Conservation (phyloP, 306 rosid species). For the Lagenaria siceraria region DNA sequence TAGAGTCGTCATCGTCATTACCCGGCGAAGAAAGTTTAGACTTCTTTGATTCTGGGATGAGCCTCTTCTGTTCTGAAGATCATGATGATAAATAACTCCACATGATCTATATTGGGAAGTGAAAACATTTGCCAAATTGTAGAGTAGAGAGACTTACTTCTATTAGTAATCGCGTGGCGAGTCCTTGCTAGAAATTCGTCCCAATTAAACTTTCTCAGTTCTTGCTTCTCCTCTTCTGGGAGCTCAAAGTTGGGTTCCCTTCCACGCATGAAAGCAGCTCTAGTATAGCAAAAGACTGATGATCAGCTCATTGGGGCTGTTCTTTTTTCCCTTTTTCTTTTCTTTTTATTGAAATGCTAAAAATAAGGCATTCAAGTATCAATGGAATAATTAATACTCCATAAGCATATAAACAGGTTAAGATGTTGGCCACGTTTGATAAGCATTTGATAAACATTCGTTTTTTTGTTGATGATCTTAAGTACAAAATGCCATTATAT, state of each 20-base stretch:
- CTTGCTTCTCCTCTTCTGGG: slow-evolving; percentile 58
- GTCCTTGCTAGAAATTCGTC: slow-evolving; percentile 77
- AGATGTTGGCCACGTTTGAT: too few species aligned
- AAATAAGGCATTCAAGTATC: not conserved
- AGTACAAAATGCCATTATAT: not conserved
- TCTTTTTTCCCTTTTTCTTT: not conserved
- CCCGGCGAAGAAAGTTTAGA: not conserved
- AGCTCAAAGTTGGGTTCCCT: slow-evolving; percentile 94
- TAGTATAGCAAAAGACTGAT: slow-evolving; percentile 4
- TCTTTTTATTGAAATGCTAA: not conserved
- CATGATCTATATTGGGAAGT: not conserved
- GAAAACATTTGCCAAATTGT: not conserved
- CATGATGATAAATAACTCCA: not conserved
- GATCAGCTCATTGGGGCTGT: not conserved
- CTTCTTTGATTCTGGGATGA: not conserved
- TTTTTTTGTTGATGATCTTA: too few species aligned
- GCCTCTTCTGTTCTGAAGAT: slow-evolving; percentile 1
- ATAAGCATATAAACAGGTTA: too few species aligned
- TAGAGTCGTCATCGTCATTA: not conserved
- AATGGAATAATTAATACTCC: not conserved
- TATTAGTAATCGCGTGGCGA: slow-evolving; percentile 55
- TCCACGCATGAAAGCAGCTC: slow-evolving; percentile 99
- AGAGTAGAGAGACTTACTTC: slow-evolving; percentile 32
- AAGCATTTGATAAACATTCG: too few species aligned
- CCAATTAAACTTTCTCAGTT: slow-evolving; percentile 64